Evolutionary conservation across 78 protist species (phyloP).

Genomic region (Dictyostelium capitatum): DNA sequence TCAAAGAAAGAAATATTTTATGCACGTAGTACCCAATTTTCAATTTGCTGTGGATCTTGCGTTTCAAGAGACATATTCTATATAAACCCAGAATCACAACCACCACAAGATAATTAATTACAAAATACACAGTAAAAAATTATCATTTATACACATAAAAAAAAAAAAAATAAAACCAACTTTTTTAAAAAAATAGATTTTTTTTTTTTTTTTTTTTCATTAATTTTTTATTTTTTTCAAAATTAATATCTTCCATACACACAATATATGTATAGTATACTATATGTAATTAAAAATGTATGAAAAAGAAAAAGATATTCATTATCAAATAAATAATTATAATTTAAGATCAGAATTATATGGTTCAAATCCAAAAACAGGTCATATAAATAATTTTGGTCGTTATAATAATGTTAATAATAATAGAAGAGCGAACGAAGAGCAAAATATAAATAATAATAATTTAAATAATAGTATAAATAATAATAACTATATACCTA

Average conservation of each 20-base stretch:
- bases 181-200: no score
- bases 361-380: background rate
- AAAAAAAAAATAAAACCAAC: no score
- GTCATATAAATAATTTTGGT: background rate
- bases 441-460: background rate
- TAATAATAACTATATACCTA: constrained; percentile 3
- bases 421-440: background rate
- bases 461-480: background rate
- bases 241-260: no score
- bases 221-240: no score
- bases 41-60: background rate
- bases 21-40: background rate
- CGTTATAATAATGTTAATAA: background rate
- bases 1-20: background rate
- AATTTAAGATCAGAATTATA: background rate
- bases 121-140: no score
- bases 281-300: background rate
- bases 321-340: background rate
- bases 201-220: no score
- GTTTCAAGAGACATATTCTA: background rate
- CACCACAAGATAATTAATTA: background rate
- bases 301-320: background rate
- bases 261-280: no score
- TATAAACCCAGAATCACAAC: constrained; percentile 7
- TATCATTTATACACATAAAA: no score